Conservation (phyloP, 805 yeast species). For the Saccharomycopsis vini region DNA sequence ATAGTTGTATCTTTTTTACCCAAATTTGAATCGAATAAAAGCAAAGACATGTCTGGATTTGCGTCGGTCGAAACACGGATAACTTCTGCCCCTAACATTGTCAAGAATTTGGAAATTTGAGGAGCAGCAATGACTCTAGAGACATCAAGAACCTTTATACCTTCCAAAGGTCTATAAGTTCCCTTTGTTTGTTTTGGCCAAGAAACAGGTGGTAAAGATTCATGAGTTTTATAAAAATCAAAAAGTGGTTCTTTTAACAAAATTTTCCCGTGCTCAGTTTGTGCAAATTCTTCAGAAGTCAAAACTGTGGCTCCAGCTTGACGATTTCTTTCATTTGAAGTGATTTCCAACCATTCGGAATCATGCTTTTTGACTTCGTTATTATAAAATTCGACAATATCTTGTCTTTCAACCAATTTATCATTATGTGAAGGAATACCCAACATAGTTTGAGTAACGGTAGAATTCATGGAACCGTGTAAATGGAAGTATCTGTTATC, state of each 20-base stretch:
- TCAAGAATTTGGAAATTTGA: conserved; percentile 27
- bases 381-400: conserved; percentile 22
- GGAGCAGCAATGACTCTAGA: conserved; percentile 30
- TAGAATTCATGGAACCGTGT: conserved; percentile 29
- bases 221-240: conserved; percentile 22
- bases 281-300: conserved; percentile 25
- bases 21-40: conserved; percentile 30
- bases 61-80: conserved; percentile 25
- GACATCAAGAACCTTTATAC: conserved; percentile 28
- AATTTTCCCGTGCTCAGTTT: conserved; percentile 26
- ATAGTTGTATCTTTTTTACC: conserved; percentile 28
- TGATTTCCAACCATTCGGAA: conserved; percentile 7
- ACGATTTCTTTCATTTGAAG: conserved; percentile 22
- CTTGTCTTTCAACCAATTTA: conserved; percentile 21
- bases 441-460: conserved; percentile 27
- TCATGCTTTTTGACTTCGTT: conserved; percentile 25
- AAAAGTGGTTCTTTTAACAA: conserved; percentile 23
- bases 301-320: conserved; percentile 30
- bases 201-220: conserved; percentile 24
- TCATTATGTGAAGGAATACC: conserved; percentile 26
- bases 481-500: conserved; percentile 26
- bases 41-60: conserved; percentile 29
- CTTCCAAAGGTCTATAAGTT: conserved; percentile 21
- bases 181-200: conserved; percentile 14
- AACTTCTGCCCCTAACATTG: conserved; percentile 30